Percentiles rank a stretch among this genome's conserved stretches.
Evolutionary conservation across 176 grass and related monocot genomes (phyloP).

Genomic region (Saccharum spontaneum): DNA sequence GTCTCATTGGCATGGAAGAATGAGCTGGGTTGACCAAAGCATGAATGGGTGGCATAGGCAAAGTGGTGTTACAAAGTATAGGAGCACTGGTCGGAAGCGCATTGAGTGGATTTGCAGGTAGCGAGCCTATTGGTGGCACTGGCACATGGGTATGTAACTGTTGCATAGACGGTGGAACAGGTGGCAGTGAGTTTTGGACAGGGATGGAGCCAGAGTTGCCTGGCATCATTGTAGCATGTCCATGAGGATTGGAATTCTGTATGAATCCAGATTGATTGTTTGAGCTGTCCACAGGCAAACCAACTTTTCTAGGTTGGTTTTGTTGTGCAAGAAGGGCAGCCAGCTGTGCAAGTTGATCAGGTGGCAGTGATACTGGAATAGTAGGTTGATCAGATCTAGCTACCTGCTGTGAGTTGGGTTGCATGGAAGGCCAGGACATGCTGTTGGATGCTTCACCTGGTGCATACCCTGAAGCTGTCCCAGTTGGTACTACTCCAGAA

Average conservation of each 20-base stretch:
- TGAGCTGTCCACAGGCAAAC: constrained; percentile 36
- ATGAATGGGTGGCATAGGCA: constrained; percentile 30
- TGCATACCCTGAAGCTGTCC: constrained; percentile 37
- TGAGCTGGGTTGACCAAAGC: constrained; percentile 26
- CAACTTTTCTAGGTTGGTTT: constrained; percentile 51
- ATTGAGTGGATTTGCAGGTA: constrained; percentile 23
- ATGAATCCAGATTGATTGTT: constrained; percentile 42
- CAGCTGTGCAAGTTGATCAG: constrained; percentile 64
- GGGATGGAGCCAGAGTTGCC: constrained; percentile 28
- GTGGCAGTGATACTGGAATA: constrained; percentile 53
- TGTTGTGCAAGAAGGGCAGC: constrained; percentile 59
- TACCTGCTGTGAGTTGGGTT: constrained; percentile 33
- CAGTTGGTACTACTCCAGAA: constrained; percentile 37
- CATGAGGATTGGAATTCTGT: constrained; percentile 42
- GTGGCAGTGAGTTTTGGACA: constrained; percentile 35
- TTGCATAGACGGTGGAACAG: constrained; percentile 19
- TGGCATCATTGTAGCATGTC: constrained; percentile 31
- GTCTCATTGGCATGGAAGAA: constrained; percentile 46
- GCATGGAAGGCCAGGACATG: constrained; percentile 28
- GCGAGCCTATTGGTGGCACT: constrained; percentile 9
- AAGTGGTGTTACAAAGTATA: constrained; percentile 30
- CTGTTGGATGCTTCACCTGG: constrained; percentile 44
- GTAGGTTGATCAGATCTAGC: constrained; percentile 40
- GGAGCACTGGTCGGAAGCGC: constrained; percentile 28
- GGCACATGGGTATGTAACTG: constrained; percentile 14